Base-by-base conservation (phyloP, 2,329 filamentous ascomycete species). In the Dactylonectria macrodidyma region DNA sequence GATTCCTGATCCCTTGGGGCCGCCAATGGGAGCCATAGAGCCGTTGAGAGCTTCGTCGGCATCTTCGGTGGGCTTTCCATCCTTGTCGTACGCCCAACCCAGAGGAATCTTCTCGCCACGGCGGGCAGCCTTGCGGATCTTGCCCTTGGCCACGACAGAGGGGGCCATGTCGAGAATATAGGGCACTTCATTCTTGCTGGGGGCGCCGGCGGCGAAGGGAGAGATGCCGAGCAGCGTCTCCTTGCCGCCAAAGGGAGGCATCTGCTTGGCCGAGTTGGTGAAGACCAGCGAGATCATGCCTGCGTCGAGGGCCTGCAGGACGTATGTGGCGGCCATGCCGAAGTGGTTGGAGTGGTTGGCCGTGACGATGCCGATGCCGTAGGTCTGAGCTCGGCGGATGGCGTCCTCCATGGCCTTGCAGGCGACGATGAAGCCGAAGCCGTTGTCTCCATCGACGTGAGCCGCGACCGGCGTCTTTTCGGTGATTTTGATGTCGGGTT, bases 81-180 rank as follows among this genome's bases (percentile, higher is more conserved):
- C 52, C 24, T 46, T 62, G 24, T 68, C 66, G 11, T 65, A 65
- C 2, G 66, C 66, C 58, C 62, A 68, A 0, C 62, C 66, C 44
- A 62, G 26, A 4, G 66, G 66, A 10, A 68, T 68, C 52, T 65
- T 62, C 24, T 68, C 66, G 24, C 62, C 66, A 3, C 66, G 52
- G 22, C 66, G 51, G 24, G 66, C 66, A 12, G 66, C 66, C 24
- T 46, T 50, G 10, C 66, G 66, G 33, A 68, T 62, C 48, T 68
- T 68, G 30, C 66, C 66, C 46, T 65, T 68, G 9, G 66, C 66
- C 3, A 65, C 62, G 2, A 68, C 66, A 0, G 62, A 65, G 10
- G 66, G 66, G 2, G 66, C 62, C 62, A 68, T 68, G n/a, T 68
- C 66, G 10, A 68, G 51, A 7, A 68, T 57, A 30, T 62, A 68